phyloP scores from a whole-genome alignment of 352 stramenopile species.

The Phytophthora cactorum region DNA sequence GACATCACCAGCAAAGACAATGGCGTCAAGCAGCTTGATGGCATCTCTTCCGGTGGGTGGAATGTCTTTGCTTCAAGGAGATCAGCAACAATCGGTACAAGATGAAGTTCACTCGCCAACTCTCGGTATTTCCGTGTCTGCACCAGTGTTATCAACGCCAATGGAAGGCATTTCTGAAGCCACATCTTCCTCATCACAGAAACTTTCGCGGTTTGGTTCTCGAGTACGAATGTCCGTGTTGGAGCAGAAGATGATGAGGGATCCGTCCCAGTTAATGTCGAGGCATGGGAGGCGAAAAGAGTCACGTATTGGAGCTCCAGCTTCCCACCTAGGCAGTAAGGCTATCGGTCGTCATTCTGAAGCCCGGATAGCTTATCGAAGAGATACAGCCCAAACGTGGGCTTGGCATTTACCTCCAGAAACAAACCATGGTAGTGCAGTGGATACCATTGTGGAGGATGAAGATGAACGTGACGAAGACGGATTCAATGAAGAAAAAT shows the following conservation, averaged over 20 bases:
- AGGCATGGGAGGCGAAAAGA: conserved; percentile 31
- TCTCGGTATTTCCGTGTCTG: conserved; percentile 16
- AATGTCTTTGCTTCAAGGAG: conserved; percentile 9
- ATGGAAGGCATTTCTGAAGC: neutral
- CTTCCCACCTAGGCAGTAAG: conserved; percentile 21
- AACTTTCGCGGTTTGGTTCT: conserved; percentile 17
- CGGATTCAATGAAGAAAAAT: conserved; percentile 22
- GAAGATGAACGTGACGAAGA: conserved; percentile 27
- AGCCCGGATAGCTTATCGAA: conserved; percentile 54
- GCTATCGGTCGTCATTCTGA: conserved; percentile 59
- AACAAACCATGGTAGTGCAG: conserved; percentile 10
- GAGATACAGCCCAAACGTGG: conserved; percentile 62
- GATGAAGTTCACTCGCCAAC: neutral
- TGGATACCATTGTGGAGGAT: conserved; percentile 29
- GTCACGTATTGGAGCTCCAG: conserved; percentile 49
- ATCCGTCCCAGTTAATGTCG: conserved; percentile 12
- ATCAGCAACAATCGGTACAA: conserved; percentile 2
- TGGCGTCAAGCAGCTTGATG: conserved; percentile 11
- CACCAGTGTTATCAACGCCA: conserved; percentile 9
- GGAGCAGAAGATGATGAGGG: conserved; percentile 20
- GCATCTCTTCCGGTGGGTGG: conserved; percentile 6
- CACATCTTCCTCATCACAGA: conserved; percentile 6
- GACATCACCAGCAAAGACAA: conserved; percentile 26
- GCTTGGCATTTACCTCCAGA: conserved; percentile 40
- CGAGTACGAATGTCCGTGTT: conserved; percentile 24